Base-by-base conservation (phyloP, 2,329 filamentous ascomycete genomes). In the Aspergillus calidoustus region DNA sequence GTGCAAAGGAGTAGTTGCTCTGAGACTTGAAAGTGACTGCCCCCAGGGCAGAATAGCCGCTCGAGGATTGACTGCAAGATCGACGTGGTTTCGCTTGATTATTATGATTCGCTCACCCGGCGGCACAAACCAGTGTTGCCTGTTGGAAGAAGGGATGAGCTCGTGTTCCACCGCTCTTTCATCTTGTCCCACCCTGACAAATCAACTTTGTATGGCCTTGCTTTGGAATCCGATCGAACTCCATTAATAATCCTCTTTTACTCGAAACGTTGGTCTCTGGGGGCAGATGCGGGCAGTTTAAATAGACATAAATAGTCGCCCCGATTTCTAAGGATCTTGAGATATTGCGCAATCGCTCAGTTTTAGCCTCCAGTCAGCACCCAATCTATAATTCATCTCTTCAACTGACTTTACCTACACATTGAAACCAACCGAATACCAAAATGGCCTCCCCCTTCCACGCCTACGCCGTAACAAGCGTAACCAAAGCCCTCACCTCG, bases 381-480 rank as follows among this genome's bases (percentile, higher is more conserved):
- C 8, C 31, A 38, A 38, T 11, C 3, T 7, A 38, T 11, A 38
- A 1, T 38, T 38, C 31, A 38, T 38, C 31, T 41, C 34, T 15
- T 38, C 13, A 13, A n/a, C n/a, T n/a, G n/a, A n/a, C 47, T 28
- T 28, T 7, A 28, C 25, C 25, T 28, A 4, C 25, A 28, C 25
- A 28, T 28, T 7, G 6, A 28, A 28, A 28, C 6, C 25, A 28
- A 23, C 47, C 11, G 4, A 25, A 11, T 8, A 17, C 15, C 50
- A 54, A 28, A 13, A 59, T 59, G 57, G 7, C 57, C 30, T 41
- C 57, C 9, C 31, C 57, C 9, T 9, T 54, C 28, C 41, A 59
- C 25, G 30, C 23, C 50, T 47, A 25, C 41, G 48, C 57, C 50
- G 41, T 59, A 41, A 50, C 49, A 15, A 48, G 28, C 43, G 53